These are phyloP conservation scores for Podospora pseudocomata DNA, from an alignment of 495 filamentous ascomycete species.

Conservation along the genomic window DNA sequence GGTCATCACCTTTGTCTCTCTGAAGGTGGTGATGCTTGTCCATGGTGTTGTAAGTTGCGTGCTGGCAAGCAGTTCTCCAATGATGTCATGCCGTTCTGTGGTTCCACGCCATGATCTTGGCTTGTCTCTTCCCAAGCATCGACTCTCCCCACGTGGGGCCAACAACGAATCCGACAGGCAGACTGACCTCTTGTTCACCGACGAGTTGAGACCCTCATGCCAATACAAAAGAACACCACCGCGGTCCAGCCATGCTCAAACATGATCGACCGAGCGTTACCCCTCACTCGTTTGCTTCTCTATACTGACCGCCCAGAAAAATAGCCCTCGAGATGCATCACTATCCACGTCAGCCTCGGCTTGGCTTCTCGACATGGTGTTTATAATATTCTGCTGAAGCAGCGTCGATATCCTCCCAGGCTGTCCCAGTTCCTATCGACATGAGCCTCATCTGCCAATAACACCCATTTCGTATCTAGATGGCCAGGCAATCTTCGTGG, in stretches of 20 bases:
- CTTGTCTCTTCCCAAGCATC: background rate
- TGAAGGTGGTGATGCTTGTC: background rate
- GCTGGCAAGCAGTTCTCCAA: background rate
- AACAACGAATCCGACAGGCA: background rate
- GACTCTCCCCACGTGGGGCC: background rate
- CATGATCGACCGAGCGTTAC: background rate
- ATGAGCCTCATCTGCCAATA: background rate
- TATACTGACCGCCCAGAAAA: background rate
- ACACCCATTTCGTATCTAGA: background rate
- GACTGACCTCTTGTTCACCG: background rate
- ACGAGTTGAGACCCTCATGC: background rate
- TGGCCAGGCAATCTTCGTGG: conserved; percentile 9
- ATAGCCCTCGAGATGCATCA: background rate
- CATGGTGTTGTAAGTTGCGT: background rate
- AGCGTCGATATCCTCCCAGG: background rate
- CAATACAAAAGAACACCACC: background rate
- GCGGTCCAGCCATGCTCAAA: background rate
- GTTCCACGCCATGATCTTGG: background rate
- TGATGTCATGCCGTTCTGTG: background rate
- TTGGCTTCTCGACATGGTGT: background rate
- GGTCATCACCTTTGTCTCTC: background rate
- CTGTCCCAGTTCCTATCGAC: background rate
- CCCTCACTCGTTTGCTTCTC: background rate
- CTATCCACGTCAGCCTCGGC: conserved; percentile 1
- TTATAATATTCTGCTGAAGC: background rate